Conservation (phyloP, 805 yeast species). For the Saccharomyces kudriavzevii region DNA sequence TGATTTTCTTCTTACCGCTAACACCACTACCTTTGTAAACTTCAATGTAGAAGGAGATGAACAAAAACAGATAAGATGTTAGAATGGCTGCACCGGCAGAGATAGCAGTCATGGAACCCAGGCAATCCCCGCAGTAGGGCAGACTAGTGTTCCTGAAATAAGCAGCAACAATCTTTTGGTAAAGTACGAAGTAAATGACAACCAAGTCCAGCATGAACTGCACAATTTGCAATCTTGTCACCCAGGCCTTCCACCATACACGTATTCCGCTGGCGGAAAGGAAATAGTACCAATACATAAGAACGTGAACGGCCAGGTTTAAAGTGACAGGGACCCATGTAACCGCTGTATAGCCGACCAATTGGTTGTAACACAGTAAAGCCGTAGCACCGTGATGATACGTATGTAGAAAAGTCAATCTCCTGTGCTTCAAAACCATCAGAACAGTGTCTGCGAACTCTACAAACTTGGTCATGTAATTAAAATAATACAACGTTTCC, state of each 20-base stretch:
- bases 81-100: conserved; percentile 67
- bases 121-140: conserved; percentile 63
- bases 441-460: conserved; percentile 90
- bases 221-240: conserved; percentile 87
- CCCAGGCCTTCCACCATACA: conserved; percentile 99
- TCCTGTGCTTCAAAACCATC: conserved; percentile 85
- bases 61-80: conserved; percentile 66
- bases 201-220: conserved; percentile 85
- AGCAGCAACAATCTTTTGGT: conserved; percentile 47
- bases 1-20: conserved; percentile 25
- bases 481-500: conserved; percentile 79
- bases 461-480: conserved; percentile 80
- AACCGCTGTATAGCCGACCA: conserved; percentile 81
- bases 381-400: conserved; percentile 99
- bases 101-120: conserved; percentile 67
- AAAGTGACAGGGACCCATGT: conserved; percentile 91
- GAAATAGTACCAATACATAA: conserved; percentile 97
- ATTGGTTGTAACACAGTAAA: conserved; percentile 83
- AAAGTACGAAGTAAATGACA: conserved; percentile 89
- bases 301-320: conserved; percentile 86
- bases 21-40: conserved; percentile 57
- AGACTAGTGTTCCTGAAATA: conserved; percentile 19
- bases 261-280: conserved; percentile 85
- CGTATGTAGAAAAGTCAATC: conserved; percentile 85
- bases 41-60: conserved; percentile 71